A percentile compares a stretch with the other conserved stretches of the same genome.
Conservation (phyloP, 2,329 filamentous ascomycete genomes). For the Sordariomycetes sp. region DNA sequence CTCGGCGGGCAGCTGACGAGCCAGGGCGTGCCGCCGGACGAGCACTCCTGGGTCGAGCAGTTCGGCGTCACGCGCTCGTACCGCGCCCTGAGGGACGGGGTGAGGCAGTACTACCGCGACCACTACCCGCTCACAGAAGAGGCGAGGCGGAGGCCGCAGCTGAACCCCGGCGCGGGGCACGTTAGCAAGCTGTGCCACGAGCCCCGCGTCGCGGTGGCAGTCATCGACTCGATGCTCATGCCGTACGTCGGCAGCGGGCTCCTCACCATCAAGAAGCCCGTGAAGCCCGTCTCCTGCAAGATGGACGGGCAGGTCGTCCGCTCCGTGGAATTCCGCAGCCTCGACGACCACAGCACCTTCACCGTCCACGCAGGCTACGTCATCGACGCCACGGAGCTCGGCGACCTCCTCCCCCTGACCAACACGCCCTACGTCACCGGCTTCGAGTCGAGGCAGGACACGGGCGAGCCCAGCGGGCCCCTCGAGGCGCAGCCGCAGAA, state of each 20-base stretch:
- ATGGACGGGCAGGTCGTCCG: slow-evolving; percentile 7
- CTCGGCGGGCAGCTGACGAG: slow-evolving; percentile 16
- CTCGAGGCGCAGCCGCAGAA: slow-evolving; percentile 14
- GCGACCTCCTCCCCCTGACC: slow-evolving; percentile 12
- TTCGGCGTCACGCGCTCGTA: slow-evolving; percentile 16
- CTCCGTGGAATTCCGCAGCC: slow-evolving; percentile 6
- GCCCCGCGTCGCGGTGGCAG: slow-evolving; percentile 15
- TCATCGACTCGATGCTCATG: slow-evolving; percentile 15
- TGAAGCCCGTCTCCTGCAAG: slow-evolving; percentile 11
- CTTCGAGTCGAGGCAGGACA: slow-evolving; percentile 13
- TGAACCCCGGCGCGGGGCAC: slow-evolving; percentile 16
- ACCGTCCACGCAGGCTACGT: slow-evolving; percentile 8
- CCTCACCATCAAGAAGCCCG: slow-evolving; percentile 11
- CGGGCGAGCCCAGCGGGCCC: slow-evolving; percentile 15
- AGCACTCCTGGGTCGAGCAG: slow-evolving; percentile 17
- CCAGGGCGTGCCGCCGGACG: slow-evolving; percentile 16
- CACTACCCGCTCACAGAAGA: slow-evolving; percentile 15
- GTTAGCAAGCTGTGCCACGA: slow-evolving; percentile 18
- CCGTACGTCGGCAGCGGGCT: slow-evolving; percentile 13
- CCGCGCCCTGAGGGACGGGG: slow-evolving; percentile 12
- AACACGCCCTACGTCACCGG: slow-evolving; percentile 15
- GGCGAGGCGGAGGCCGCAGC: slow-evolving; percentile 12
- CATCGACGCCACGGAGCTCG: slow-evolving; percentile 11
- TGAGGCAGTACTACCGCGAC: slow-evolving; percentile 15
- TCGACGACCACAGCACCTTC: slow-evolving; percentile 6